phyloP scores from a whole-genome alignment of 228 moss, liverwort and hornwort species.

The Sphagnum fallax region DNA sequence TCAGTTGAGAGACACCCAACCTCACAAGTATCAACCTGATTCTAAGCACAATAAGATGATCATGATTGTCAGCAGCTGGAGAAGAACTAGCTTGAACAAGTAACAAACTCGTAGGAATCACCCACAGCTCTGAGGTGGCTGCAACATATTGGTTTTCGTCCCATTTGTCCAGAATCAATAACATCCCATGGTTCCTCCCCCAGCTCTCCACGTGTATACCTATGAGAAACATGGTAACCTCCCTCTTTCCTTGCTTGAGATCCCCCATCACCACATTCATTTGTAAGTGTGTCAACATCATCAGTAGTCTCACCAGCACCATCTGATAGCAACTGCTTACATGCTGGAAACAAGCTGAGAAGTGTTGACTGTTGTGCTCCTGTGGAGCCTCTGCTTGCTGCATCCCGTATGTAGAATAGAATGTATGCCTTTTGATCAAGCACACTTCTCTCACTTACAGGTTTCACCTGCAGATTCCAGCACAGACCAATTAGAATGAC shows the following conservation, averaged over 20 bases:
- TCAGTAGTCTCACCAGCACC: conserved; percentile 50
- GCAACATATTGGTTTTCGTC: conserved; percentile 7
- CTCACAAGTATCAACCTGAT: not conserved
- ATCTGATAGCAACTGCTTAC: conserved; percentile 44
- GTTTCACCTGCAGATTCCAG: conserved; percentile 57
- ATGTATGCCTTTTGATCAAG: conserved; percentile 98
- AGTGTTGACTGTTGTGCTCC: conserved; percentile 18
- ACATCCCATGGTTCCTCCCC: no score
- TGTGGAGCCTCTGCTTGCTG: conserved; percentile 22
- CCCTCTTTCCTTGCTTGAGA: not conserved
- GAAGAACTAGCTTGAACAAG: not conserved
- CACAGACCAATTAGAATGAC: not conserved
- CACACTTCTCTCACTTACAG: conserved; percentile 84
- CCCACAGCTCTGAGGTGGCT: conserved; percentile 45
- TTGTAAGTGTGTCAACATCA: conserved; percentile 28
- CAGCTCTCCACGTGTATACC: no score
- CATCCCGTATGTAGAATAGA: conserved; percentile 78
- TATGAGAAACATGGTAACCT: no score
- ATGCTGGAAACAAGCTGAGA: conserved; percentile 32
- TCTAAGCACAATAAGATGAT: not conserved
- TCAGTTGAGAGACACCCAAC: not conserved
- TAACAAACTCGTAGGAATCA: conserved; percentile 23
- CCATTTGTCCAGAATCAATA: not conserved
- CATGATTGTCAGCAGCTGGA: not conserved
- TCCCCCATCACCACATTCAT: conserved; percentile 31